A percentile compares a stretch with the other conserved stretches of the same genome.
Conservation (phyloP, 768 basidiomycete genomes). For the Pulveroboletus frians region DNA sequence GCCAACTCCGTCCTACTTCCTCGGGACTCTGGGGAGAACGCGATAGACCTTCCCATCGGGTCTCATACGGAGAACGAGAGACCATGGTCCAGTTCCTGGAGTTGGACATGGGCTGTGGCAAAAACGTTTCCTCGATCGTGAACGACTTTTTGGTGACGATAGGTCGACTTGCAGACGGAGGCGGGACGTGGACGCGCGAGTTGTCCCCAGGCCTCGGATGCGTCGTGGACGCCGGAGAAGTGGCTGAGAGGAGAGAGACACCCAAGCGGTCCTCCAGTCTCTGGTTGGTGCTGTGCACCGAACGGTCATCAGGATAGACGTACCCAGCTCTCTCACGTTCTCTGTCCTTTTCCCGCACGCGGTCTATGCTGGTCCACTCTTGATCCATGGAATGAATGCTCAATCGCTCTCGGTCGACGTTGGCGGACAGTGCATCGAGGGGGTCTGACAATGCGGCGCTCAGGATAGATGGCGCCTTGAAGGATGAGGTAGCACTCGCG, state of each 20-base stretch:
- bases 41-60: constrained; percentile 24
- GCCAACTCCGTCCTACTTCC: constrained; percentile 28
- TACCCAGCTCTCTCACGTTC: constrained; percentile 19
- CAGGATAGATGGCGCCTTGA: constrained; percentile 38
- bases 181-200: constrained; percentile 17
- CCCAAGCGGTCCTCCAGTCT: constrained; percentile 17
- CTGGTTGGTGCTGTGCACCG: constrained; percentile 8
- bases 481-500: constrained; percentile 43
- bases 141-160: constrained; percentile 28
- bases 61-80: constrained; percentile 25
- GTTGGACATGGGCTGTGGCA: constrained; percentile 18
- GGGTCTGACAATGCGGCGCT: constrained; percentile 34
- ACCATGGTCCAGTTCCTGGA: constrained; percentile 14
- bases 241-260: constrained; percentile 4
- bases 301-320: constrained; percentile 23
- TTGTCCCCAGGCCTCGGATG: constrained; percentile 10
- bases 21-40: constrained; percentile 31
- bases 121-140: constrained; percentile 23
- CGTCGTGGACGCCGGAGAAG: constrained; percentile 14
- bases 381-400: constrained; percentile 25
- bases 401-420: constrained; percentile 24
- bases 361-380: constrained; percentile 25
- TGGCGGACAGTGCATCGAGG: constrained; percentile 16
- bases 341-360: constrained; percentile 21
- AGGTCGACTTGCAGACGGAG: constrained; percentile 30